phyloP scores from a whole-genome alignment of 352 stramenopile genomes.

The Phytophthora boehmeriae region DNA sequence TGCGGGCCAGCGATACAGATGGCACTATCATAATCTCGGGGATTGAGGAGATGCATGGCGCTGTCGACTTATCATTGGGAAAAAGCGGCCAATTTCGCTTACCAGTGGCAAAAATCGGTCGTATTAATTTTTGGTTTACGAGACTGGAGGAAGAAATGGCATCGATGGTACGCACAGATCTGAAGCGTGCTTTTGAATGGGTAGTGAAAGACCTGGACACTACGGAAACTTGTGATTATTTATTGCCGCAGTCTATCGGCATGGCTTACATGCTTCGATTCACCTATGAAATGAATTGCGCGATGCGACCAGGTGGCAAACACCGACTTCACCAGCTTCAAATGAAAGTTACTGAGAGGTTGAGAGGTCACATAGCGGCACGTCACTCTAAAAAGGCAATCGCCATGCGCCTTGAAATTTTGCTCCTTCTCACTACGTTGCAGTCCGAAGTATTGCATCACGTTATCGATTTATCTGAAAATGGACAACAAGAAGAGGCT shows the following conservation, averaged over 20 bases:
- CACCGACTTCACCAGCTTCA: slow-evolving; percentile 10
- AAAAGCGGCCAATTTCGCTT: slow-evolving; percentile 25
- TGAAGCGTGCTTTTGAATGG: slow-evolving; percentile 36
- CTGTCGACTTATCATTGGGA: neutral
- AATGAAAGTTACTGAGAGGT: neutral
- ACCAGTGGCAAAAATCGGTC: slow-evolving; percentile 70
- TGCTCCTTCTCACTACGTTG: slow-evolving; percentile 34
- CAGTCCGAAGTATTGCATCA: slow-evolving; percentile 23
- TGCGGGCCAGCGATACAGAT: slow-evolving; percentile 14
- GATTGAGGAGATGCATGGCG: slow-evolving; percentile 16
- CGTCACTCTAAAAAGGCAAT: slow-evolving; percentile 5
- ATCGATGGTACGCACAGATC: slow-evolving; percentile 44
- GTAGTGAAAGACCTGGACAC: slow-evolving; percentile 10
- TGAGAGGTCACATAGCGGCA: slow-evolving; percentile 5
- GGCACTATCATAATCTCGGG: slow-evolving; percentile 29
- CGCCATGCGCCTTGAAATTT: slow-evolving; percentile 31
- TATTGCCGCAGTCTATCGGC: slow-evolving; percentile 43
- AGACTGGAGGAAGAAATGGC: slow-evolving; percentile 66
- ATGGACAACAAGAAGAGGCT: slow-evolving; percentile 25
- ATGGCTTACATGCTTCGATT: slow-evolving; percentile 31
- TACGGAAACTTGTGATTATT: neutral
- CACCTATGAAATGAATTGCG: slow-evolving; percentile 41
- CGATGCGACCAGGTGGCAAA: neutral
- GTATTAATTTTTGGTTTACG: slow-evolving; percentile 69
- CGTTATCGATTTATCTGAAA: slow-evolving; percentile 19